Base-by-base conservation (phyloP, 2,329 filamentous ascomycete genomes). In the Talaromyces islandicus region DNA sequence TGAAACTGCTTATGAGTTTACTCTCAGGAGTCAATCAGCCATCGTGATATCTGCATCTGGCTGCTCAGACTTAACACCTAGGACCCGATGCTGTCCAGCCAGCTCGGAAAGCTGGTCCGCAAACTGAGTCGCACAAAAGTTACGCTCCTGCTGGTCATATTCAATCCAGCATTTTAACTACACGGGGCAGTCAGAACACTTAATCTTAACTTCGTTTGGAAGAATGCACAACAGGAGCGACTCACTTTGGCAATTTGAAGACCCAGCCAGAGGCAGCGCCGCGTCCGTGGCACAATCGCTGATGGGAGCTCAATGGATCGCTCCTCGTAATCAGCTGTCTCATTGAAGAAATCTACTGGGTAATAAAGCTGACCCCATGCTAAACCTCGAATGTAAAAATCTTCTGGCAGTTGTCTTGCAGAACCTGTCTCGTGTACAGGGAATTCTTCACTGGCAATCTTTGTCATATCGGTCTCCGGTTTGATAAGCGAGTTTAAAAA, bases 341-440 rank as follows among this genome's bases (percentile, higher is more conserved):
- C 72, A 2, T 71, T 63, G 64, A 87, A 86, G 73, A 83, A 86
- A 3, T 73, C 70, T 1, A 74, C 62, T 0, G 81, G 80, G 61
- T 81, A 83, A 57, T 77, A 79, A 0, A 66, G 50, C 61, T 80
- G 74, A 56, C 77, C 80, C 80, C 82, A 85, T 25, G 82, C 68
- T 60, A 82, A 75, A 1, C 85, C 85, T 25, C 83, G 78, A 7
- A 86, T 79, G 1, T 79, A 67, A 63, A 82, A 86, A 63, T 88
- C 85, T 63, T 88, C 85, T 0, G 82, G 80, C 1, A 87, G 66
- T 55, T 85, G 83, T 10, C 75, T 67, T 6, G 70, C 71, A 19
- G 75, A 72, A 2, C 65, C 72, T 57, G 75, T 70, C n/a, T 77
- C 72, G 35, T 71, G 65, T 38, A 65, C 60, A 21, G 81, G 78